phyloP scores from a whole-genome alignment of 805 yeast species.

The Phaffomyces antillensis region DNA sequence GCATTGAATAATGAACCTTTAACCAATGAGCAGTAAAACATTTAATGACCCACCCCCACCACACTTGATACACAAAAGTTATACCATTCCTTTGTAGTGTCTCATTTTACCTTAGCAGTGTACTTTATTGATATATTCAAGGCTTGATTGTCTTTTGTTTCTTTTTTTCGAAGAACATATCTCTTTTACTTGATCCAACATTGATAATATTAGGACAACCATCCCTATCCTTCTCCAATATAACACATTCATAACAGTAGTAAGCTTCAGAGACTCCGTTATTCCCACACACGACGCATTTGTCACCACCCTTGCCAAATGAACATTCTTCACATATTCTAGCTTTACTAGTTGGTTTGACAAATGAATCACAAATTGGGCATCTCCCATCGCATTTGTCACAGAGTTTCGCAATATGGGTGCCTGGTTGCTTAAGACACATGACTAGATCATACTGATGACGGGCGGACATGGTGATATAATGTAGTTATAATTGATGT shows the following conservation, averaged over 20 bases:
- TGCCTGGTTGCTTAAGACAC: conserved; percentile 84
- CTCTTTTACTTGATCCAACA: conserved; percentile 70
- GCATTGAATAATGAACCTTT: not conserved
- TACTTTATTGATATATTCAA: not conserved
- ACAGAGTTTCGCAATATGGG: conserved; percentile 62
- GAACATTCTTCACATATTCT: conserved; percentile 83
- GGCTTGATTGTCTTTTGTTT: conserved; percentile 20
- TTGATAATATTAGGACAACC: conserved; percentile 88
- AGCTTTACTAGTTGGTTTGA: conserved; percentile 59
- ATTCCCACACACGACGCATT: conserved; percentile 76
- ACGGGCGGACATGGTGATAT: conserved; percentile 54
- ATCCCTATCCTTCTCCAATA: conserved; percentile 72
- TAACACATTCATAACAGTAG: conserved; percentile 82
- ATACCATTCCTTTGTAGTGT: no score
- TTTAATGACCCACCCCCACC: not conserved
- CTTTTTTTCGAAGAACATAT: conserved; percentile 54
- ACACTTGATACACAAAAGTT: no score
- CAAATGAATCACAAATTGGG: conserved; percentile 83
- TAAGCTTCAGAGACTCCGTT: conserved; percentile 63
- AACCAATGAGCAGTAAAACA: not conserved
- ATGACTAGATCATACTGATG: conserved; percentile 81
- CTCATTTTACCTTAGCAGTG: no score
- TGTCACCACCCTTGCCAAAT: conserved; percentile 53
- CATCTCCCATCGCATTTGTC: conserved; percentile 87
- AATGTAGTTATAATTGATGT: no score